Base-by-base conservation (phyloP, 2,329 filamentous ascomycete species). In the Ophiostoma novo-ulmi region DNA sequence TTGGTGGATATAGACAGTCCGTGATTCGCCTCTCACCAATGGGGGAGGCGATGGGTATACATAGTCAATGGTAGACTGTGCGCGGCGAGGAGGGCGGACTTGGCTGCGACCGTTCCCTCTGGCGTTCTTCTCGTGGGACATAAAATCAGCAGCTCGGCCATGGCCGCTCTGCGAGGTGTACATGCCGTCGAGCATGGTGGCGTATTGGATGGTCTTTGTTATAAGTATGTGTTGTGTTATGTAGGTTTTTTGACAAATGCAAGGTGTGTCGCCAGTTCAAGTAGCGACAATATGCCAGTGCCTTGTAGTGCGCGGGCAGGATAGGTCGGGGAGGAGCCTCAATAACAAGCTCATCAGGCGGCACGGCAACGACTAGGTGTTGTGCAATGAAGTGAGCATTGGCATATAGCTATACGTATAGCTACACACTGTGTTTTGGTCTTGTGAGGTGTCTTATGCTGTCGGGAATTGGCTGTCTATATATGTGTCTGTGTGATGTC, bases 61-160 rank as follows among this genome's bases (percentile, higher is more conserved):
- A 69, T 82, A 82, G 58, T 85, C 82, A 63, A 81, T 80, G 75
- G 82, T 79, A 41, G 83, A 83, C 76, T 82, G 83, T 20, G 83
- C 82, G 58, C 83, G 80, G 61, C 82, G 78, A 1, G 83, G 82
- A 7, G 79, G 73, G 67, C 80, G 80, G 74, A 80, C 79, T 71
- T 77, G 72, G 0, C 67, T 71, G 20, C 76, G 77, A 64, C 77
- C 75, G 73, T 75, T 78, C 26, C 81, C 41, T 36, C 26, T 13
- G 39, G 31, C 66, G 26, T 20, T 35, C 66, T 68, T 68, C 6
- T 52, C 65, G 6, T 22, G 26, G 3, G 65, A 31, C 22, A 48
- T 36, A 26, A n/a, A n/a, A 35, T 64, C 36, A 14, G 58, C 26
- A 17, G 35, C 36, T 13, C 36, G 65, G 39, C 36, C 58, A 20